Evolutionary conservation across 2,329 filamentous ascomycete species (phyloP), one percentile per base, ranked within the genome.

Genomic region (Penicillium sp.): DNA sequence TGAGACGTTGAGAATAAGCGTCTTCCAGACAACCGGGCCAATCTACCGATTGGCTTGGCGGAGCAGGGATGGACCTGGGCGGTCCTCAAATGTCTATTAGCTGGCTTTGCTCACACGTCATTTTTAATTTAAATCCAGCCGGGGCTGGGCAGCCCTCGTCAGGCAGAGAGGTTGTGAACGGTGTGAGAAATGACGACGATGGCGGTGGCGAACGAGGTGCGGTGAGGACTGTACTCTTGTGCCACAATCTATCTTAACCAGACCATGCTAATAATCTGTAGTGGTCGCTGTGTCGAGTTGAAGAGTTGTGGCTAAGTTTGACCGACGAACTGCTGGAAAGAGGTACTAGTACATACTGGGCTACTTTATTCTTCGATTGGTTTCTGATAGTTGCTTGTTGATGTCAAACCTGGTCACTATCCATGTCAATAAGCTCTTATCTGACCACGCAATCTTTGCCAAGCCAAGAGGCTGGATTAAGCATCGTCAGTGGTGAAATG

Each of bases 111-210:
- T 35, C 47, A 49, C 17, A 58, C 56, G 56, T 58, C 50, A 58
- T 58, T 14, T 28, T 52, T 52, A 37, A 52, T 52, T 28, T 39
- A 38, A 22, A 39, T 17, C 12, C 37, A 7, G 20, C 49, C 35
- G 10, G 49, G 17, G 20, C 49, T 39, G 34, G 35, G 20, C 49
- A 17, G 6, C 28, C 17, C 22, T 25, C 51, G 39, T 49, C 48
- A 54, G 51, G 42, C 41, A 54, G 54, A 56, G 52, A 55, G 3
- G 38, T 6, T 20, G 22, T 28, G n/a, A 6, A 10, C 31, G 58
- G 56, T 12, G 50, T 47, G 45, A 45, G 20, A 52, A 37, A 64
- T 67, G 63, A 64, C 63, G 63, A 52, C 43, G 60, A 67, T 57
- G 62, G 63, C 65, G 58, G 55, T 52, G n/a, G 38, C 50, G 14